Evolutionary conservation across 768 basidiomycete genomes (phyloP).

Genomic region (Leccinum subtestaceum): DNA sequence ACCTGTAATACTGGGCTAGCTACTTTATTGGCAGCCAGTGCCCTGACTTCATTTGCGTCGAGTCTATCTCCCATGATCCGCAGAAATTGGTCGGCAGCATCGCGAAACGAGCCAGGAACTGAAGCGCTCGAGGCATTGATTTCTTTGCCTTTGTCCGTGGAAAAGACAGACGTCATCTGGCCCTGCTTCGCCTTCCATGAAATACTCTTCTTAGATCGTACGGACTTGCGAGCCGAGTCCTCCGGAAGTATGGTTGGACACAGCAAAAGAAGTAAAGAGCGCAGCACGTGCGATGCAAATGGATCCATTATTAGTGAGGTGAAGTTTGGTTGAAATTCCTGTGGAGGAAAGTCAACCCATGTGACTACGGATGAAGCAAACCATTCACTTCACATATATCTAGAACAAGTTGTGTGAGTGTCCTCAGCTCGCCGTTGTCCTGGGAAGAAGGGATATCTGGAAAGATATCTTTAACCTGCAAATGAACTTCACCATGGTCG

Average conservation of each 20-base stretch:
- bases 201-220: slow-evolving; percentile 91
- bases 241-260: slow-evolving; percentile 52
- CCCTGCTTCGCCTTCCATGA: slow-evolving; percentile 83
- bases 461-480: slow-evolving; percentile 53
- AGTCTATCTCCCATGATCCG: slow-evolving; percentile 49
- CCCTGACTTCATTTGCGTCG: slow-evolving; percentile 70
- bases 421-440: slow-evolving; percentile 65
- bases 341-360: slow-evolving; percentile 9
- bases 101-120: slow-evolving; percentile 49
- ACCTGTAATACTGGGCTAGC: slow-evolving; percentile 79
- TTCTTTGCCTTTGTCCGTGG: slow-evolving; percentile 40
- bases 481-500: background rate
- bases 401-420: slow-evolving; percentile 58
- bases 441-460: slow-evolving; percentile 45
- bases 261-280: slow-evolving; percentile 76
- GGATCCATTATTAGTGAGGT: slow-evolving; percentile 72
- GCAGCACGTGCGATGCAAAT: slow-evolving; percentile 88
- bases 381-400: slow-evolving; percentile 62
- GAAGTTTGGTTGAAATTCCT: slow-evolving; percentile 73
- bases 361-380: slow-evolving; percentile 11
- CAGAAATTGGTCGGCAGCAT: slow-evolving; percentile 47
- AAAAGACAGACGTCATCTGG: slow-evolving; percentile 76
- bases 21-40: slow-evolving; percentile 70
- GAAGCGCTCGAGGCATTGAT: slow-evolving; percentile 22
- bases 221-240: slow-evolving; percentile 36